Conservation (phyloP, 345 rosid genomes). For the Cardamine resedifolia region DNA sequence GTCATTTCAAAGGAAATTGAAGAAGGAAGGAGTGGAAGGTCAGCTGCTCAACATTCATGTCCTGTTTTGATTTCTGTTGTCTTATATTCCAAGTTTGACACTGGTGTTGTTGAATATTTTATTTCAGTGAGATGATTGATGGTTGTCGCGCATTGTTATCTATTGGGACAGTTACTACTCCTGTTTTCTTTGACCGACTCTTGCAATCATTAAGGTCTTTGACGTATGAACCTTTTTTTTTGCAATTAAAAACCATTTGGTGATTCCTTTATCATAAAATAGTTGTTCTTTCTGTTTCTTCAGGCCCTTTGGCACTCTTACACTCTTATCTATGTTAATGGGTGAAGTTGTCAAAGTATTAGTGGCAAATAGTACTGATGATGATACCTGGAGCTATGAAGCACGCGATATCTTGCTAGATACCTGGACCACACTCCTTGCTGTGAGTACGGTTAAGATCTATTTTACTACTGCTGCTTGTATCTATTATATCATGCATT, state of each 20-base stretch:
- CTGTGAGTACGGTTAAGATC: slow-evolving; percentile 50
- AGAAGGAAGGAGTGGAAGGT: slow-evolving; percentile 93
- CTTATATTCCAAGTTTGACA: slow-evolving; percentile 26
- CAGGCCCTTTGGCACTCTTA: slow-evolving; percentile 91
- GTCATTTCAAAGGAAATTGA: slow-evolving; percentile 75
- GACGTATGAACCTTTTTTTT: neutral
- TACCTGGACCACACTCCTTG: slow-evolving; percentile 84
- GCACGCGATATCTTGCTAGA: slow-evolving; percentile 96
- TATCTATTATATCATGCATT: slow-evolving; percentile 17
- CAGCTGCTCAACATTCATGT: slow-evolving; percentile 21
- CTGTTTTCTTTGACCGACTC: slow-evolving; percentile 73
- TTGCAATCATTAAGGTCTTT: slow-evolving; percentile 78
- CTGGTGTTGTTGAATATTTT: slow-evolving; percentile 32
- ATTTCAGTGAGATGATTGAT: slow-evolving; percentile 90
- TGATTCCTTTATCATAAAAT: slow-evolving; percentile 9
- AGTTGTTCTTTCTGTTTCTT: slow-evolving; percentile 36
- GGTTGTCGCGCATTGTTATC: slow-evolving; percentile 94
- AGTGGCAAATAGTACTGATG: slow-evolving; percentile 55
- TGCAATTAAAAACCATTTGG: slow-evolving; percentile 3
- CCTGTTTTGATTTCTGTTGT: slow-evolving; percentile 35
- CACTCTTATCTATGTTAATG: slow-evolving; percentile 80
- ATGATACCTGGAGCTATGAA: slow-evolving; percentile 96
- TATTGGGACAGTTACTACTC: slow-evolving; percentile 72
- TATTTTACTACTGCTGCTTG: slow-evolving; percentile 12
- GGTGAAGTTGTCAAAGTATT: slow-evolving; percentile 85